These are phyloP conservation scores for Ampelocalamus luodianensis DNA, from an alignment of 176 grass and related monocot species.

Conservation along the genomic window DNA sequence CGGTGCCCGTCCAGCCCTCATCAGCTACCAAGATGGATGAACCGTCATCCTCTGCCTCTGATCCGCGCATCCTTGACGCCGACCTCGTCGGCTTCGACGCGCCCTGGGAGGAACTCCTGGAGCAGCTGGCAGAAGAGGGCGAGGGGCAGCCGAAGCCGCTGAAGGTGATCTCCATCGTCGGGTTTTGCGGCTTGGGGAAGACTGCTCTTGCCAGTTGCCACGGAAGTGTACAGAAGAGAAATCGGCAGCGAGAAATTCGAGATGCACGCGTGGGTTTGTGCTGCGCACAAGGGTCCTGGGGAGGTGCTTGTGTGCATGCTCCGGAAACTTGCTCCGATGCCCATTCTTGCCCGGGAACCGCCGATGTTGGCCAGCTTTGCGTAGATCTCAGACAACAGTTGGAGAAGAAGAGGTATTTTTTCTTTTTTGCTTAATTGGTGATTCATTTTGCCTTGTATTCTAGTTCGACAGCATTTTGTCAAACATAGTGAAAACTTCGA, in stretches of 20 bases:
- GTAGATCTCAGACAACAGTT: background rate
- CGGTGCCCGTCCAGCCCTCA: no score
- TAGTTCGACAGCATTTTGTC: background rate
- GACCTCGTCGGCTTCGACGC: conserved; percentile 28
- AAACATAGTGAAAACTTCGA: background rate
- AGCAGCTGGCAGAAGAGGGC: background rate
- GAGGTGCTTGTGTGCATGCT: background rate
- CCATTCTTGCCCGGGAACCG: background rate
- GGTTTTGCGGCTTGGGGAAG: conserved; percentile 30
- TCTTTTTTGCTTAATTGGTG: background rate
- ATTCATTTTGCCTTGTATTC: background rate
- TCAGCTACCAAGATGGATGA: background rate
- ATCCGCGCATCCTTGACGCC: background rate
- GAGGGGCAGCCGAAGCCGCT: background rate
- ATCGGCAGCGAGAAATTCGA: background rate
- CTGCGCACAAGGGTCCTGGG: background rate
- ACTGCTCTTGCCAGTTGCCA: conserved; percentile 23
- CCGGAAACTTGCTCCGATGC: background rate
- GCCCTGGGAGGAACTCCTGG: background rate
- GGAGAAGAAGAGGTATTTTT: background rate
- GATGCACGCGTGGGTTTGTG: background rate
- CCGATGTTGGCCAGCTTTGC: background rate
- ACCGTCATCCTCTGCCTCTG: background rate
- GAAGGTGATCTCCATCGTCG: conserved; percentile 41
- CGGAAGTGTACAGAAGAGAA: background rate